Percentiles rank a stretch among this genome's conserved stretches.
Evolutionary conservation across 2,329 filamentous ascomycete genomes (phyloP).

Genomic region (Leptographium lundbergii): DNA sequence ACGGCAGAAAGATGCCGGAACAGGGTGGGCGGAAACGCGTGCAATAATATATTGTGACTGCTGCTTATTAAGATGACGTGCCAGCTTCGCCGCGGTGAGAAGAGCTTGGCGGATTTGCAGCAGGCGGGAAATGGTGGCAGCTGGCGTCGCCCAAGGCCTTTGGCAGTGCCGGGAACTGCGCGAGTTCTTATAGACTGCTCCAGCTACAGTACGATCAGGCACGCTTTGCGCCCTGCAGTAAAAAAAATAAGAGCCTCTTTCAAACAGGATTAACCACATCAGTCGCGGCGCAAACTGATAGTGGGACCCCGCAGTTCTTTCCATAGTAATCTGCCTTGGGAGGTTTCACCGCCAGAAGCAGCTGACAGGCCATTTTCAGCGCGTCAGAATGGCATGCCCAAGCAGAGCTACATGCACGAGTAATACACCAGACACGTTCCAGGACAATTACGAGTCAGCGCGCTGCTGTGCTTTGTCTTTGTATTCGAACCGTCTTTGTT

Average conservation of each 20-base stretch:
- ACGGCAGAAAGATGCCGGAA: neutral
- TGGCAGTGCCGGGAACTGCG: neutral
- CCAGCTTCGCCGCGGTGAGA: neutral
- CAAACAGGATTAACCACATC: neutral
- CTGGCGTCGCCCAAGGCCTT: neutral
- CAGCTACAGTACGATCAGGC: neutral
- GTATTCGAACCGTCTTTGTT: too few species aligned
- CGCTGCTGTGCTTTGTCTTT: too few species aligned
- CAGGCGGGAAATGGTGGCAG: neutral
- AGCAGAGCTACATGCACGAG: too few species aligned
- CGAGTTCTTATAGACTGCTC: neutral
- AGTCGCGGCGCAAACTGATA: neutral
- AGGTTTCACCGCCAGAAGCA: neutral
- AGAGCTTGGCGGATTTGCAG: neutral
- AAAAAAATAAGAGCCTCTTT: neutral
- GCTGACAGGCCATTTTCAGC: neutral
- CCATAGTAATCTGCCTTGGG: neutral
- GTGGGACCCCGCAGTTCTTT: neutral
- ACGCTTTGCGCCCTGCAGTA: neutral
- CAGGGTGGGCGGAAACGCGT: neutral
- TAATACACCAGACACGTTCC: too few species aligned
- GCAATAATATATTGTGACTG: neutral
- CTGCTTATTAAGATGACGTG: constrained; percentile 1
- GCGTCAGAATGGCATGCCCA: neutral
- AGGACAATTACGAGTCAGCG: too few species aligned